phyloP scores from a whole-genome alignment of 176 grass and related monocot species.

The Rhynchospora breviuscula region DNA sequence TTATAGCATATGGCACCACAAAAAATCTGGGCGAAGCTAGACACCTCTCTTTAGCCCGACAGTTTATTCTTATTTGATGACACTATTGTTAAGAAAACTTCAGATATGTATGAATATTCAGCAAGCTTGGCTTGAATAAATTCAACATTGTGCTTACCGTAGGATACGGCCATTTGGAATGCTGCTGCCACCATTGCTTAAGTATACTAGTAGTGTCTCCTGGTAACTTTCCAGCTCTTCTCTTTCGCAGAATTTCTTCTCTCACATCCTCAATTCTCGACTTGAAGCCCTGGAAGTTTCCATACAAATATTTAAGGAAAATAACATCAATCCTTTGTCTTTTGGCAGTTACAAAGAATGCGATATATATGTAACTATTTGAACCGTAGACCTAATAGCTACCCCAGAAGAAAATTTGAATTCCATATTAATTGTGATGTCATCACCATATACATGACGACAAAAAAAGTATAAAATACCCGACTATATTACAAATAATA shows the following conservation, averaged over 20 bases:
- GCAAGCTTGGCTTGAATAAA: neutral
- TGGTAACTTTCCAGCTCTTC: slow-evolving; percentile 96
- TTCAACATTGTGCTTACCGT: slow-evolving; percentile 60
- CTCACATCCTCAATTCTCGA: slow-evolving; percentile 96
- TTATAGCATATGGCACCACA: neutral
- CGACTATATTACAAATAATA: neutral
- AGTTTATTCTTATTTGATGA: neutral
- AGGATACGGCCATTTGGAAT: slow-evolving; percentile 99
- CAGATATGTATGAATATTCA: neutral
- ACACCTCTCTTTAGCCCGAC: neutral
- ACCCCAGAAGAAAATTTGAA: neutral
- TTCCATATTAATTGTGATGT: neutral
- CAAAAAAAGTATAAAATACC: neutral
- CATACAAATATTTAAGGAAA: neutral
- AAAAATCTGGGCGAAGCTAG: neutral
- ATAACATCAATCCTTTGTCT: neutral
- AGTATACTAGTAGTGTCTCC: slow-evolving; percentile 94
- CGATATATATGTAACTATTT: neutral
- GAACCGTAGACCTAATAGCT: neutral
- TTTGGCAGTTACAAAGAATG: neutral
- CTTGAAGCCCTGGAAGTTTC: slow-evolving; percentile 69
- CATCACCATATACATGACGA: neutral
- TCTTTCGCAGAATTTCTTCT: slow-evolving; percentile 91
- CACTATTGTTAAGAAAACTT: neutral
- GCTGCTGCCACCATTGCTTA: slow-evolving; percentile 99